Conservation (phyloP, 441 rosid species). For the Rhodomyrtus psidioides region DNA sequence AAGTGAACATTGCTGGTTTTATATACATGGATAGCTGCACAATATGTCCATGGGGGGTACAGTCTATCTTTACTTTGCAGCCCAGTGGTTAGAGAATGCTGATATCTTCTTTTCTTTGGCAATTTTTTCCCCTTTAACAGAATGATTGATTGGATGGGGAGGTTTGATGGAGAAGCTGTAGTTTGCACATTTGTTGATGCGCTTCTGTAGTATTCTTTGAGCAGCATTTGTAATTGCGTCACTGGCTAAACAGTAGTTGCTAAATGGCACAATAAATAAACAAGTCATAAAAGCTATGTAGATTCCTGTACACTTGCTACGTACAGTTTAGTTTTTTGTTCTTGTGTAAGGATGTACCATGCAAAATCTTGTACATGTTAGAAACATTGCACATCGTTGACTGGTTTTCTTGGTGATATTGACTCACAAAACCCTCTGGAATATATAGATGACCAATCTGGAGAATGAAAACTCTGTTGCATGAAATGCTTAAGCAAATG, state of each 20-base stretch:
- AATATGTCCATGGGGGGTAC: neutral
- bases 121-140: neutral
- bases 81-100: neutral
- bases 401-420: neutral
- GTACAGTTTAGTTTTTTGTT: neutral
- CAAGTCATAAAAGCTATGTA: neutral
- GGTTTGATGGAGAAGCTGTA: neutral
- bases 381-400: neutral
- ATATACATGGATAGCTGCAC: neutral
- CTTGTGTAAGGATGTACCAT: neutral
- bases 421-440: neutral
- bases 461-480: neutral
- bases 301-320: neutral
- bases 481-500: neutral
- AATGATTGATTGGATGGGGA: neutral
- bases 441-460: neutral
- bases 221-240: neutral
- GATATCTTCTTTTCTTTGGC: neutral
- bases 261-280: neutral
- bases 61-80: neutral
- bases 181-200: neutral
- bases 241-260: neutral
- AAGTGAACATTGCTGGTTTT: neutral
- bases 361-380: neutral
- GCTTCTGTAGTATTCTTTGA: neutral